Conservation (phyloP, 495 filamentous ascomycete genomes). For the Terfezia boudieri region DNA sequence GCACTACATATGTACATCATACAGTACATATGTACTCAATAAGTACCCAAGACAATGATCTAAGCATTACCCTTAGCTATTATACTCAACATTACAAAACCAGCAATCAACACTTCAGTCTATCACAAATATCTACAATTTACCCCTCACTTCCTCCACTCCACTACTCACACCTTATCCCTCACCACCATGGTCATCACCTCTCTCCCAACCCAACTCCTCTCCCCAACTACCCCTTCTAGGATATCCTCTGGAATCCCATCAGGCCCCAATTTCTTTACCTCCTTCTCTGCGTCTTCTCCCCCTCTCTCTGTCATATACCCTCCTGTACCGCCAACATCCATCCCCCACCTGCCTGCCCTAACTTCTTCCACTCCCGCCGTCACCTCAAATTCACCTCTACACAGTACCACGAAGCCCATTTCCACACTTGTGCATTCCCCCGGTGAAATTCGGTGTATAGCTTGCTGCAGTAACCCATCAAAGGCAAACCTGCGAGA, state of each 20-base stretch:
- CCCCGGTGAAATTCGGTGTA: conserved; percentile 36
- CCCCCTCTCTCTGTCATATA: conserved; percentile 1
- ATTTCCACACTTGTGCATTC: conserved; percentile 32
- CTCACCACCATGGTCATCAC: conserved; percentile 16
- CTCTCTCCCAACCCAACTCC: conserved; percentile 17
- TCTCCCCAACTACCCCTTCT: conserved; percentile 15
- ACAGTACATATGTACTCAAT: no score
- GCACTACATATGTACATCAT: no score
- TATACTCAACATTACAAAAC: no score
- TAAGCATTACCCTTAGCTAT: no score
- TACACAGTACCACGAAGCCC: conserved; percentile 47
- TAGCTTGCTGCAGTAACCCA: conserved; percentile 40
- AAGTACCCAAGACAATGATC: no score
- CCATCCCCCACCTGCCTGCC: conserved; percentile 7
- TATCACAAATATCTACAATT: not conserved
- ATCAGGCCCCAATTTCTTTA: conserved; percentile 2
- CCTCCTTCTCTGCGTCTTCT: not conserved
- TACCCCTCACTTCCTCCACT: not conserved
- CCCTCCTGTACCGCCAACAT: not conserved
- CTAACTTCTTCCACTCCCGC: conserved; percentile 62
- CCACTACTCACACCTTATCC: conserved; percentile 17
- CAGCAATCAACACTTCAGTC: not conserved
- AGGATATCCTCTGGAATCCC: conserved; percentile 14
- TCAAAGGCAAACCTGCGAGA: conserved; percentile 55
- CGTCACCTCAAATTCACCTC: conserved; percentile 62